Percentiles rank a stretch among this genome's conserved stretches.
phyloP scores from a whole-genome alignment of 139 green algal genomes.

The Chlamydomonas sp. region DNA sequence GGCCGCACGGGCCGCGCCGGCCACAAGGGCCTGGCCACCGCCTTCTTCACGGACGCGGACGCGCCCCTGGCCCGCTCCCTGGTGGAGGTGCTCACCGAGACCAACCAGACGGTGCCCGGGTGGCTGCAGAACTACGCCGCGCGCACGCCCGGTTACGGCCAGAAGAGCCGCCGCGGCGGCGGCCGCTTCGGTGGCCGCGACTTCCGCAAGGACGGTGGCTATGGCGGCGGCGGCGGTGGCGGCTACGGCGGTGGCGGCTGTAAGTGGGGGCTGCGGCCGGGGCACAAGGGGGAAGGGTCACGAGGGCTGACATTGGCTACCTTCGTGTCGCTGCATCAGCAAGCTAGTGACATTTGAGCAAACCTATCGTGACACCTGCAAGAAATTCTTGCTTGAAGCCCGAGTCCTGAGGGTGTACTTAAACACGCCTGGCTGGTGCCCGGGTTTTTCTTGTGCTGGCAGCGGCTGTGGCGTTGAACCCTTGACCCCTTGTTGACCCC shows the following conservation, averaged over 20 bases:
- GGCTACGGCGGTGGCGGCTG: constrained; percentile 43
- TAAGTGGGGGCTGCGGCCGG: neutral
- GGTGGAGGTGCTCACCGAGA: constrained; percentile 88
- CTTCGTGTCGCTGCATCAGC: too few species aligned
- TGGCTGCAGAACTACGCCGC: constrained; percentile 89
- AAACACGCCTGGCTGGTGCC: too few species aligned
- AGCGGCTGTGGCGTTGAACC: neutral
- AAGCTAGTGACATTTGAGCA: too few species aligned
- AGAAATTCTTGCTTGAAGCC: neutral
- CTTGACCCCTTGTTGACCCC: neutral
- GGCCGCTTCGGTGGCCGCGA: constrained; percentile 92
- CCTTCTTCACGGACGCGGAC: constrained; percentile 96
- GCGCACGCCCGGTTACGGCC: constrained; percentile 65
- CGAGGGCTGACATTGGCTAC: too few species aligned
- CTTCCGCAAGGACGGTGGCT: constrained; percentile 81
- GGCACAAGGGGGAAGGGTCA: neutral
- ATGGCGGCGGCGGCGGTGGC: constrained; percentile 52
- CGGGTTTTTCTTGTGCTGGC: neutral
- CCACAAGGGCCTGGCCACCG: constrained; percentile 97
- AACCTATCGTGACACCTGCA: too few species aligned
- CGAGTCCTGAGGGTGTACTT: too few species aligned
- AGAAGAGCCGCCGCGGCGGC: constrained; percentile 64
- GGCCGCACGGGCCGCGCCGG: constrained; percentile 80
- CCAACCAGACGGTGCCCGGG: constrained; percentile 94
- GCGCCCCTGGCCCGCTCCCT: constrained; percentile 79